These are phyloP conservation scores for Fusarium metavorans DNA, from an alignment of 2,329 filamentous ascomycete species.

Conservation along the genomic window DNA sequence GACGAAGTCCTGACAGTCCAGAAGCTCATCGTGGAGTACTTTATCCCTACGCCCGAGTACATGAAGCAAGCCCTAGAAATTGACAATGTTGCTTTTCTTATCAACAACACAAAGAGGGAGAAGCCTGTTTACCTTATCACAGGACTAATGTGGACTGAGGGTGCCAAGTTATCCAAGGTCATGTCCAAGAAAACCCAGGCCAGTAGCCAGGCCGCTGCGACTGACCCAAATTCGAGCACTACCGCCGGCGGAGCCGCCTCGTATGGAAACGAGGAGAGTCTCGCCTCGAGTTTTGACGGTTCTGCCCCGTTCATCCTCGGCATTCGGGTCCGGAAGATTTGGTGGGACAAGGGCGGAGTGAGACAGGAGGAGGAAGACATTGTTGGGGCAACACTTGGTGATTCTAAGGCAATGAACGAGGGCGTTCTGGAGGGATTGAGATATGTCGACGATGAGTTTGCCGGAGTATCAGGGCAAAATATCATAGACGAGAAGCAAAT, in stretches of 20 bases:
- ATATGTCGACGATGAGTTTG: neutral
- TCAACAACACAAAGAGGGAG: neutral
- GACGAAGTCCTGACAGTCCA: neutral
- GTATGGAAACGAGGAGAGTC: neutral
- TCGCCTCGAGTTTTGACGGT: neutral
- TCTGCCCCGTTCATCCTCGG: neutral
- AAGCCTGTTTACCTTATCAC: neutral
- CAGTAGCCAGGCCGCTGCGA: neutral
- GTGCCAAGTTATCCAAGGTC: neutral
- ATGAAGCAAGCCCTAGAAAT: neutral
- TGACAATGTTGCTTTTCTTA: neutral
- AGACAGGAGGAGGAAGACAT: neutral
- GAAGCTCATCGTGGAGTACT: neutral
- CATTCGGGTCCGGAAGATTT: neutral
- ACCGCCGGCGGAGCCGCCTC: neutral
- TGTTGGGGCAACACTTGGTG: neutral
- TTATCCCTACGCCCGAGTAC: neutral
- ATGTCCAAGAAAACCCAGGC: neutral
- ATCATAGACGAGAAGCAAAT: neutral
- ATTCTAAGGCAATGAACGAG: neutral
- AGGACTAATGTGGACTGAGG: neutral
- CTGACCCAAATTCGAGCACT: neutral
- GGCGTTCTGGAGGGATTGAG: neutral
- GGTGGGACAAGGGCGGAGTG: neutral
- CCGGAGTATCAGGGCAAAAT: neutral